phyloP scores from a whole-genome alignment of 2,329 filamentous ascomycete species.

The Diaporthe amygdali region DNA sequence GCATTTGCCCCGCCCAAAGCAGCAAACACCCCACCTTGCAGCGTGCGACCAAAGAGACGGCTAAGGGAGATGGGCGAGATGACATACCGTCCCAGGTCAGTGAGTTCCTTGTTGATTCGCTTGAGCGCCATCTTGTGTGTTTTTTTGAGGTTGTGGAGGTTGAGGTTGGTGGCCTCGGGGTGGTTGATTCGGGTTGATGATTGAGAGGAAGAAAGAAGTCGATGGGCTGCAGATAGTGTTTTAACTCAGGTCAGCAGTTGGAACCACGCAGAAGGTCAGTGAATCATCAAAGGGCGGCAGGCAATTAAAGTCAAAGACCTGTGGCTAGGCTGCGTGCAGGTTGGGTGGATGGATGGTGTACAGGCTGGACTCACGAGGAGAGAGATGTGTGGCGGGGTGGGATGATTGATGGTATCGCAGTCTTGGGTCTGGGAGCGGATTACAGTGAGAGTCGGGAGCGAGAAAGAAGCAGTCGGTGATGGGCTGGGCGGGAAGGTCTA shows the following conservation, averaged over 20 bases:
- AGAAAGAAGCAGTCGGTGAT: slow-evolving; percentile 9
- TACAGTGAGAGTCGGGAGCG: slow-evolving; percentile 1
- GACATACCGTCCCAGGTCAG: slow-evolving; percentile 85
- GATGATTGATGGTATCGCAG: slow-evolving; percentile 10
- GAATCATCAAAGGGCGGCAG: slow-evolving; percentile 27
- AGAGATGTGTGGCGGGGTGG: slow-evolving; percentile 4
- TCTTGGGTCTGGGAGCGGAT: not conserved
- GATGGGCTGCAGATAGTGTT: slow-evolving; percentile 16
- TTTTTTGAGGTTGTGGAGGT: slow-evolving; percentile 32
- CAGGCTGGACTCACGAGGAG: not conserved
- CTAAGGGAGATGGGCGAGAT: slow-evolving; percentile 20
- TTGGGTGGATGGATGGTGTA: not conserved
- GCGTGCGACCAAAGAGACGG: slow-evolving; percentile 29
- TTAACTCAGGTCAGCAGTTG: slow-evolving; percentile 21
- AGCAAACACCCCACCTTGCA: slow-evolving; percentile 22
- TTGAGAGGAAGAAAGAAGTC: slow-evolving; percentile 16
- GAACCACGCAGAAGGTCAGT: slow-evolving; percentile 30
- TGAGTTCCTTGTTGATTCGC: slow-evolving; percentile 94
- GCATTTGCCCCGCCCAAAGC: slow-evolving; percentile 20
- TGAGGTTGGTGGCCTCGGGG: slow-evolving; percentile 20
- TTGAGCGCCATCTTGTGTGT: slow-evolving; percentile 77
- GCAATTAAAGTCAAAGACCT: not conserved
- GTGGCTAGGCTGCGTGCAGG: not conserved
- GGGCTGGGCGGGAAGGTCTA: not conserved
- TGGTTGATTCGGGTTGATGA: slow-evolving; percentile 26